Evolutionary conservation across 441 rosid genomes (phyloP), one percentile per base, ranked within the genome.

Genomic region (Gossypium lobatum): DNA sequence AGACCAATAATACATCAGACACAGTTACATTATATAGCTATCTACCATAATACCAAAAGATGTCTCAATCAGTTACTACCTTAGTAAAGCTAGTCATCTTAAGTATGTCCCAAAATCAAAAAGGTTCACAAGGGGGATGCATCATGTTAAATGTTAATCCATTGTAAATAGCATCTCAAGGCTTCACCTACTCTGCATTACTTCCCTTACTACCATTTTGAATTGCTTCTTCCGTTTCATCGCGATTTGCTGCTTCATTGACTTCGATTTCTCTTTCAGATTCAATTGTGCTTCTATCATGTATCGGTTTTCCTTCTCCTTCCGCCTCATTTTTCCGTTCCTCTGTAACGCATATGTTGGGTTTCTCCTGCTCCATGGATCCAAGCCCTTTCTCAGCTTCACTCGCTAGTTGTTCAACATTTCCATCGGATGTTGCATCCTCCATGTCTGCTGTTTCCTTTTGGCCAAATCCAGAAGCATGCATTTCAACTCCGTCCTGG

Each of bases 121-220:
- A 31, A 62, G 53, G 80, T 75, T 77, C 78, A 62, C 77, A 18
- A 71, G 39, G 71, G 26, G 64, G 37, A 11, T 65, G 46, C 48
- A 80, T 71, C 46, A 71, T 74, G 37, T 31, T 31, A 31, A 31
- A 5, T 5, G 72, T 70, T 71, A 75, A 65, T 53, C 76, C 61
- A 50, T 17, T 73, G 60, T 14, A 70, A 70, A 39, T 48, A 26
- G 55, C 65, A 58, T 64, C 76, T 83, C 74, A 79, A 75, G 83
- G 82, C 76, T 28, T 28, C 34, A 4, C 34, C 34, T 28, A 4
- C 34, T 31, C 81, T 3, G 73, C 78, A 23, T 77, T 76, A 16
- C 45, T 54, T 14, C 81, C 83, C 52, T 57, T 57, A 54, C 70
- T 78, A 25, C 85, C 84, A 76, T 85, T 87, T 77, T 79, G 79